phyloP scores from a whole-genome alignment of 768 basidiomycete species.

The Ephemerocybe angulata region DNA sequence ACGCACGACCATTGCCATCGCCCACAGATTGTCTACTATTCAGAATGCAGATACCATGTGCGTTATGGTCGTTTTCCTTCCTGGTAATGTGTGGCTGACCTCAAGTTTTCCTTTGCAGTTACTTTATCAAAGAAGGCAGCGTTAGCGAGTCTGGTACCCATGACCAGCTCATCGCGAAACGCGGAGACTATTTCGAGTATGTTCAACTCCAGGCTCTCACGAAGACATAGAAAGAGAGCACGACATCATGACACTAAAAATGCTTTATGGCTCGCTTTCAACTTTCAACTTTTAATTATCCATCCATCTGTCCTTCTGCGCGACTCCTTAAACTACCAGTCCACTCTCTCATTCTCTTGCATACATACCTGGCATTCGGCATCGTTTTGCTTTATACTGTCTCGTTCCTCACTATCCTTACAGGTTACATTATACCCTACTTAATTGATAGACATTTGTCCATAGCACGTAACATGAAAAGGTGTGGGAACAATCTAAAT shows the following conservation, averaged over 20 bases:
- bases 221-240: slow-evolving; percentile 32
- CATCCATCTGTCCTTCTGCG: neutral
- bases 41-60: slow-evolving; percentile 90
- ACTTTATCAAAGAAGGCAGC: slow-evolving; percentile 84
- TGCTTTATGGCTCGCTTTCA: too few relatives aligned
- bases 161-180: slow-evolving; percentile 65
- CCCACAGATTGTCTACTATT: slow-evolving; percentile 90
- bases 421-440: too few relatives aligned
- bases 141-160: slow-evolving; percentile 88
- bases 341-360: too few relatives aligned
- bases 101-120: slow-evolving; percentile 41
- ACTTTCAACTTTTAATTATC: neutral
- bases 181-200: slow-evolving; percentile 78
- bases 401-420: slow-evolving; percentile 23
- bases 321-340: neutral
- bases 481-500: too few relatives aligned
- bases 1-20: slow-evolving; percentile 92
- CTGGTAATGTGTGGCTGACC: slow-evolving; percentile 11
- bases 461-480: too few relatives aligned
- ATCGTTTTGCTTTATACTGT: slow-evolving; percentile 23
- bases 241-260: slow-evolving; percentile 39
- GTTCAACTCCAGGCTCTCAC: slow-evolving; percentile 82
- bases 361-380: slow-evolving; percentile 5
- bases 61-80: slow-evolving; percentile 31
- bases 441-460: too few relatives aligned